Evolutionary conservation across 1,139 yeast genomes (phyloP).

Genomic region (Geotrichum carabidarum): DNA sequence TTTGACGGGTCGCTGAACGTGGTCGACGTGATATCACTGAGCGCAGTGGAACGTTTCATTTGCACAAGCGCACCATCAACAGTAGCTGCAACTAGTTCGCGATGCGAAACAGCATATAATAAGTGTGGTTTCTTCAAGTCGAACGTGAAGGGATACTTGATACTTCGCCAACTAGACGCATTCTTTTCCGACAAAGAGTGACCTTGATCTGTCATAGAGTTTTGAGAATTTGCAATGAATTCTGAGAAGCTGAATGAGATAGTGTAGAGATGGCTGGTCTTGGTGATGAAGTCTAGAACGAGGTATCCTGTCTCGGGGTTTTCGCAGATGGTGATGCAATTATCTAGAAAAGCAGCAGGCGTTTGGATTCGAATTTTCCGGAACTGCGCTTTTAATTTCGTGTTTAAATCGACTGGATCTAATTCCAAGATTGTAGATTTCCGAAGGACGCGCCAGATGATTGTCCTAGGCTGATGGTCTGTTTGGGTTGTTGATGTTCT

Average conservation of each 20-base stretch:
- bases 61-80: conserved; percentile 60
- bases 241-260: conserved; percentile 22
- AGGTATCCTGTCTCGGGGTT: conserved; percentile 21
- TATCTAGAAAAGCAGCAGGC: conserved; percentile 24
- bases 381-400: conserved; percentile 12
- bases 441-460: conserved; percentile 27
- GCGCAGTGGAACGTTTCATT: conserved; percentile 43
- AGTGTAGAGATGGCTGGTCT: conserved; percentile 30
- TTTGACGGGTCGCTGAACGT: conserved; percentile 26
- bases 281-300: conserved; percentile 29
- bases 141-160: conserved; percentile 58
- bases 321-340: conserved; percentile 27
- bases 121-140: conserved; percentile 61
- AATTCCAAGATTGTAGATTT: conserved; percentile 25
- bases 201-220: conserved; percentile 11
- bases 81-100: conserved; percentile 51
- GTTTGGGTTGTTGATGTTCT: conserved; percentile 2
- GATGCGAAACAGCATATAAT: conserved; percentile 45
- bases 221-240: conserved; percentile 1
- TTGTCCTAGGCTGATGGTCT: conserved; percentile 18
- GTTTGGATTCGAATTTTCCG: conserved; percentile 25
- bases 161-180: conserved; percentile 29
- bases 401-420: conserved; percentile 25
- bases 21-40: conserved; percentile 23
- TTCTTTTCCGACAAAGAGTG: conserved; percentile 22